Base-by-base conservation (phyloP, 2,329 filamentous ascomycete genomes). In the Lecanicillium sp. region DNA sequence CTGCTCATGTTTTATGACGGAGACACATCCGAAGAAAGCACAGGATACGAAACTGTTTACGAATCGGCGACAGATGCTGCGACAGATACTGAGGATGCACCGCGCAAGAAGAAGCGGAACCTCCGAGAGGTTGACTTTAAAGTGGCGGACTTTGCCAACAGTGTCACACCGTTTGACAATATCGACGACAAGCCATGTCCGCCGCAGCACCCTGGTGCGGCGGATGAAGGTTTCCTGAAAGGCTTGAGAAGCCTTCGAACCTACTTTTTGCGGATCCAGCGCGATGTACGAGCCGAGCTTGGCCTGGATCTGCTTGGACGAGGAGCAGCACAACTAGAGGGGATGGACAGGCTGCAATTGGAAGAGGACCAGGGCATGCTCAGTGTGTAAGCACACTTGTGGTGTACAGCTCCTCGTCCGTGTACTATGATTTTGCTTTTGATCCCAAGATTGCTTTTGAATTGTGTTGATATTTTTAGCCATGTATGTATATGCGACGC, bases 121-220 rank as follows among this genome's bases (percentile, higher is more conserved):
- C 68, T 67, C 43, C 66, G 69, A 33, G 73, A 81, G 48, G 89
- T 94, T 55, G 86, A 95, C 59, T 81, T 98, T 64, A 96, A 96
- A 62, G 94, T 98, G 59, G 90, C 95, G 41, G 92, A 98, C 61
- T 98, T 98, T 65, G 92, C 92, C 46, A 98, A 98, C 58, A 96
- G 90, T 54, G 81, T 97, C 27, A 97, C 89, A 2, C 85, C 87
- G 4, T 84, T 92, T 48, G 88, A 95, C 52, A 62, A 79, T 10
- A 69, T 77, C 43, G 62, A 65, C 37, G 69, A 72, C 45, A 72
- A 72, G 51, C 66, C 73, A 4, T 96, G 90, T 50, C 92, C 92
- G 12, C 92, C 92, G 4, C 74, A 78, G 43, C 78, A 94, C 54
- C 86, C 87, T 0, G 66, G 82, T 27, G 81, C 87, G 44, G 81